Conservation (phyloP, 768 basidiomycete genomes). For the Termitomyces sp. region DNA sequence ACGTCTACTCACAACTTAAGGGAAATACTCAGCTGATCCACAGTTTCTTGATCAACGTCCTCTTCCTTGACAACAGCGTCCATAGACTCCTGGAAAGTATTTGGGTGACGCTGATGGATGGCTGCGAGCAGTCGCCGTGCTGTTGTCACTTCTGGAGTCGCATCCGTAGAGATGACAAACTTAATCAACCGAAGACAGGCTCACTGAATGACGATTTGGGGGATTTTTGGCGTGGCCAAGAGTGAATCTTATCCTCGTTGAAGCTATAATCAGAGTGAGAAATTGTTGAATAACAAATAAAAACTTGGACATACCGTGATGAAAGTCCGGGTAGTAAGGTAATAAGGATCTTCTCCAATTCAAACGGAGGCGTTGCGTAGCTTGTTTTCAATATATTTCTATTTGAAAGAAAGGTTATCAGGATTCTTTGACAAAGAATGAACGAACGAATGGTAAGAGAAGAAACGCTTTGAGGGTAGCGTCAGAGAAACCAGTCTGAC, state of each 20-base stretch:
- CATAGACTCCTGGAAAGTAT: conserved; percentile 39
- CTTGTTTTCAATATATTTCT: conserved; percentile 48
- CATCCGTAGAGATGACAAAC: conserved; percentile 22
- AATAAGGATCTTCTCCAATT: conserved; percentile 49
- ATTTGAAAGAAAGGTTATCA: background rate
- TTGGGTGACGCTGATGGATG: conserved; percentile 65
- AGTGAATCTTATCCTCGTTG: conserved; percentile 32
- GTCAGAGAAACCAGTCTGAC: conserved; percentile 41
- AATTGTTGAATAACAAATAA: background rate
- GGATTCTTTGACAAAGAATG: background rate
- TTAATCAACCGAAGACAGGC: conserved; percentile 26
- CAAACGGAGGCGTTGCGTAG: conserved; percentile 40
- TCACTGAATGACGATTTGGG: conserved; percentile 29
- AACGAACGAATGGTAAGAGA: conserved; percentile 43
- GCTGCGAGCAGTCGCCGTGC: conserved; percentile 45
- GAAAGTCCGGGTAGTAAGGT: conserved; percentile 46
- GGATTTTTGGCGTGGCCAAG: conserved; percentile 30
- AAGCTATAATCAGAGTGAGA: conserved; percentile 22
- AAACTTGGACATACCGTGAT: conserved; percentile 23
- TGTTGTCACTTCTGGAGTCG: conserved; percentile 13
- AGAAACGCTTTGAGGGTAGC: conserved; percentile 39
- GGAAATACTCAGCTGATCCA: conserved; percentile 57
- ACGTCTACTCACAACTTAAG: conserved; percentile 43
- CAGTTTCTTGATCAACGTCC: conserved; percentile 32
- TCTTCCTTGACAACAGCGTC: conserved; percentile 32